These are phyloP conservation scores for Curvularia eragrostidis DNA, from an alignment of 2,329 filamentous ascomycete genomes.

Conservation along the genomic window DNA sequence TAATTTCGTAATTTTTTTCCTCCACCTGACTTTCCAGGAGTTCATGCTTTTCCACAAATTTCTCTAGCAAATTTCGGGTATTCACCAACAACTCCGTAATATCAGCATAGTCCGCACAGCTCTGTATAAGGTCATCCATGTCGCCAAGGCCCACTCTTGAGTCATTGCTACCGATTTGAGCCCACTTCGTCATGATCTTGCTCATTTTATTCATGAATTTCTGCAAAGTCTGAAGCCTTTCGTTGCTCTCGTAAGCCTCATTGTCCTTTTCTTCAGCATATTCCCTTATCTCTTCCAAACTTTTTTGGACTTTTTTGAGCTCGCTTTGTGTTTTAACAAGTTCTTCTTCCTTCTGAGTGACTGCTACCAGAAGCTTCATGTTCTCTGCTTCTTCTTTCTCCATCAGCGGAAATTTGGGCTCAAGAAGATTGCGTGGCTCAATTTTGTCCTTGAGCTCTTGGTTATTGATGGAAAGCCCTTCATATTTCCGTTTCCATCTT, in stretches of 20 bases:
- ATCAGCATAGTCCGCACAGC: conserved; percentile 1
- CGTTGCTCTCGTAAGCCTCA: background rate
- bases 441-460: background rate
- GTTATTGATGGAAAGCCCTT: background rate
- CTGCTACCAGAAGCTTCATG: background rate
- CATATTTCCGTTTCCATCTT: background rate
- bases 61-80: background rate
- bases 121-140: background rate
- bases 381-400: background rate
- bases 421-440: background rate
- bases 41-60: background rate
- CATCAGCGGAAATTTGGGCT: background rate
- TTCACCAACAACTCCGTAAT: background rate
- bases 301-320: background rate
- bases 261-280: background rate
- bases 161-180: background rate
- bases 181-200: background rate
- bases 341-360: background rate
- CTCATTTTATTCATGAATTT: background rate
- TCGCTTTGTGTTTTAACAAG: background rate
- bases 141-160: background rate
- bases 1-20: background rate
- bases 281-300: background rate
- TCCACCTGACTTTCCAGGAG: background rate
- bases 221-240: background rate